Evolutionary conservation across 1,139 yeast genomes (phyloP), one percentile per base, ranked within the genome.

Genomic region (Pichia sp.): DNA sequence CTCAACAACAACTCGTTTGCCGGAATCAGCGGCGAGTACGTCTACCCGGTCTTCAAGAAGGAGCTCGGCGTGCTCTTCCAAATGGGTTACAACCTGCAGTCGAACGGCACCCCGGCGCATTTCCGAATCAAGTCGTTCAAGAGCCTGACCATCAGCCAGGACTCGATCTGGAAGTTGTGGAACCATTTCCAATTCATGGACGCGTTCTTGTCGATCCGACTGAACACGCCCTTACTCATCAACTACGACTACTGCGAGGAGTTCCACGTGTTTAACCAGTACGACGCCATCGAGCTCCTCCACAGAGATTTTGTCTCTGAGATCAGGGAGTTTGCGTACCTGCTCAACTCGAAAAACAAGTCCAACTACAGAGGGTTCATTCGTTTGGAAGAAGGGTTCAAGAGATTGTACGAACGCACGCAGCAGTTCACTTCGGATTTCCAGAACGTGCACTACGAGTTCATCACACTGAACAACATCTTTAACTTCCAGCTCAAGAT

Each of bases 201-300:
- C 41, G 55, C 57, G 2, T 11, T 28, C 4, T 40, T 46, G 6
- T 49, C 62, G 2, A 18, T 49, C 4, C 21, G 22, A 21, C 34
- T 53, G 9, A 60, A 62, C 1, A 36, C 48, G 6, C 62, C 62
- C 7, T 44, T 57, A 34, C 11, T 55, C 17, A 51, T 59, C 10
- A 46, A 50, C 45, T 57, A 54, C 27, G 46, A 41, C 2, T 53
- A 32, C 27, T 50, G 53, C 31, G 56, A 42, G 4, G 42, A 35
- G 9, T 39, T 27, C 31, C 38, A 35, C 14, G 10, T 30, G 8
- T 20, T 35, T n/a, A 14, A 28, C 21, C 27, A 10, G 18, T 11
- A 27, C 8, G 30, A 44, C 30, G 19, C 19, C 11, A 17, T 21
- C 6, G 45, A 35, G 11, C 4, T 8, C 11, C 14, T 28, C 5